Evolutionary conservation across 2,329 filamentous ascomycete species (phyloP).

Genomic region (Tricladium varicosporioides): DNA sequence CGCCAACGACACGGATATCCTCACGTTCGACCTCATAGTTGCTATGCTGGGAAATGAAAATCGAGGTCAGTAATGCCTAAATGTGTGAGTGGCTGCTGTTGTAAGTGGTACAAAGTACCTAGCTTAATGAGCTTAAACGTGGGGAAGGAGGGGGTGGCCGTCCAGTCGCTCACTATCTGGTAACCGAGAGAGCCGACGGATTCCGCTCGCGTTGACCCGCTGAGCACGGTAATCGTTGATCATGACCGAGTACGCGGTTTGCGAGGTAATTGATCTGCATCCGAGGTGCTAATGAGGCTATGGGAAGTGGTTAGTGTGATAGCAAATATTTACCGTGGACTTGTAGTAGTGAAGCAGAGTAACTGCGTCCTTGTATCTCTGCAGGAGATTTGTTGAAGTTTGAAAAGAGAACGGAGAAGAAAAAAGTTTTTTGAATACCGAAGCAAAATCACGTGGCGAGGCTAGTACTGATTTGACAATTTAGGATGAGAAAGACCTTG

Average conservation of each 20-base stretch:
- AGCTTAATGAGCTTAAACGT: background rate
- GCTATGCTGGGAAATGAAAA: background rate
- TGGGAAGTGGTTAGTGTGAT: background rate
- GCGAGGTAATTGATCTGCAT: background rate
- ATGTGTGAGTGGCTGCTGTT: background rate
- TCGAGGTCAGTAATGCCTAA: background rate
- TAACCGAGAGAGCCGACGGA: background rate
- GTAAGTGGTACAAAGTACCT: background rate
- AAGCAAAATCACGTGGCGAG: too few relatives aligned
- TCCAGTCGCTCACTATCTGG: background rate
- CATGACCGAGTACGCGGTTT: background rate
- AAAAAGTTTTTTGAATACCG: too few relatives aligned
- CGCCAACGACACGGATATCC: constrained; percentile 22
- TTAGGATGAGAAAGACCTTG: too few relatives aligned
- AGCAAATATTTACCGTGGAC: background rate
- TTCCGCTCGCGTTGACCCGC: background rate
- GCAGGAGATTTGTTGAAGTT: too few relatives aligned
- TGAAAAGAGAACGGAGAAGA: background rate
- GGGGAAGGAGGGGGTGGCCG: background rate
- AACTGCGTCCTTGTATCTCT: too few relatives aligned
- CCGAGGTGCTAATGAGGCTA: background rate
- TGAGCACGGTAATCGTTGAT: background rate
- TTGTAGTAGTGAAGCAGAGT: background rate
- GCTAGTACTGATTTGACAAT: too few relatives aligned
- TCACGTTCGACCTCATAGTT: constrained; percentile 29